Base-by-base conservation (phyloP, 2,329 filamentous ascomycete genomes). In the Neocatenulostroma microsporum region DNA sequence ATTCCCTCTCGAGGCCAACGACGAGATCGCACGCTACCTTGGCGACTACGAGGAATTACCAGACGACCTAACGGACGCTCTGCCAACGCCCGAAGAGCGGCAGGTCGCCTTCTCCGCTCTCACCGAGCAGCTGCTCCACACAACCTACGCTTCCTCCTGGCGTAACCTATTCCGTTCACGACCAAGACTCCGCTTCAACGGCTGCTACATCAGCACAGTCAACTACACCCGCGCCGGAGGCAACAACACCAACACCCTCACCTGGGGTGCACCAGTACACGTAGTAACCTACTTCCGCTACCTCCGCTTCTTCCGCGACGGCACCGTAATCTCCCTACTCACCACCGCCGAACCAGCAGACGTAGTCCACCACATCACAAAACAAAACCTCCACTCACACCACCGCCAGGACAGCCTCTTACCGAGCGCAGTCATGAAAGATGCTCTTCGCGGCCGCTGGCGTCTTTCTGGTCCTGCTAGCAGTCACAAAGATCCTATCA, bases 231-330 rank as follows among this genome's bases (percentile, higher is more conserved):
- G 91, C 17, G 69, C 85, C 0, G 91, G 91, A 21, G 82, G 82
- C 41, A 72, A 80, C 9, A 80, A 78, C 3, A 72, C 75, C 14
- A 81, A 79, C 46, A 79, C 78, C 37, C 65, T 82, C 13, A 81
- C 83, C 1, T 94, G 88, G 85, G 70, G 68, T 52, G 81, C 75
- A 17, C 88, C 88, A 7, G 82, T 96, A 23, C 87, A 94, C 58
- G 93, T 96, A 40, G 87, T 98, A 32, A 98, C 91, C 1, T 98
- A 96, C 65, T 98, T 94, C 66, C 85, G 91, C 40, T 98, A 96
- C 63, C 74, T 98, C 3, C 84, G 91, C 36, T 91, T 98, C 67
- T 91, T 91, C 66, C 83, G 87, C 17, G 85, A 96, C 60, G 91
- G 91, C 19, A 82, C 82, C 1, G 78, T 74, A 45, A 79, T 96